A percentile compares a stretch with the other conserved stretches of the same genome.
Evolutionary conservation across 768 basidiomycete genomes (phyloP).

Genomic region (Serendipita indica): DNA sequence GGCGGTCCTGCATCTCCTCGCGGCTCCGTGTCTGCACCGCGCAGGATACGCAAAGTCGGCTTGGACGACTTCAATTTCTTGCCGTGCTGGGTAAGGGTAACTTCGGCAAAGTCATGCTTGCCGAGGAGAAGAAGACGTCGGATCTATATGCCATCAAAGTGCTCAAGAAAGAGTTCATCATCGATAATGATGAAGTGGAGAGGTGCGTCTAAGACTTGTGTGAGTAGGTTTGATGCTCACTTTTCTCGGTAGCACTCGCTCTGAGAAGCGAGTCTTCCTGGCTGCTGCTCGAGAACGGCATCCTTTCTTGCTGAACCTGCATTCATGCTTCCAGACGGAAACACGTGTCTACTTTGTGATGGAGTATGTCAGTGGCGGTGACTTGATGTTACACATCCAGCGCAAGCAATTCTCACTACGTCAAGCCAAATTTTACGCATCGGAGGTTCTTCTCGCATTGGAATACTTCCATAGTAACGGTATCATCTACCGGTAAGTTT

Average conservation of each 20-base stretch:
- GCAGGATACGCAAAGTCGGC: conserved; percentile 68
- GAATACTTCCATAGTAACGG: conserved; percentile 98
- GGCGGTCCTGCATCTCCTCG: conserved; percentile 26
- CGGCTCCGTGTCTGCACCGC: conserved; percentile 18
- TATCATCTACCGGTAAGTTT: conserved; percentile 86
- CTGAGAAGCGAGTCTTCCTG: conserved; percentile 96
- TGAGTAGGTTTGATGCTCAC: not conserved
- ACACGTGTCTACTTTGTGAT: conserved; percentile 99
- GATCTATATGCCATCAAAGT: conserved; percentile 97
- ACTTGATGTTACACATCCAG: conserved; percentile 98
- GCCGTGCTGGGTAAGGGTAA: conserved; percentile 98
- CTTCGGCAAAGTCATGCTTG: conserved; percentile 99
- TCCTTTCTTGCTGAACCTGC: conserved; percentile 90
- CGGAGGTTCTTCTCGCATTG: conserved; percentile 85
- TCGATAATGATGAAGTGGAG: conserved; percentile 99
- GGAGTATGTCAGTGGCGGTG: conserved; percentile 98
- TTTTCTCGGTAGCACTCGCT: conserved; percentile 58
- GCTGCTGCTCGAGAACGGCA: conserved; percentile 94
- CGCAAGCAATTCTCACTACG: conserved; percentile 96
- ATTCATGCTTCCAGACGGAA: conserved; percentile 99
- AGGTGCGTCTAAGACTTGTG: conserved; percentile 39
- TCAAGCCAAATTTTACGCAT: conserved; percentile 98
- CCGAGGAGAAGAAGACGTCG: conserved; percentile 89
- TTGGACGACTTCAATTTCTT: conserved; percentile 98
- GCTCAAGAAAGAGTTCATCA: conserved; percentile 99